phyloP scores from a whole-genome alignment of 192 early-diverging fungal genomes.

The Coemansia nantahalensis region DNA sequence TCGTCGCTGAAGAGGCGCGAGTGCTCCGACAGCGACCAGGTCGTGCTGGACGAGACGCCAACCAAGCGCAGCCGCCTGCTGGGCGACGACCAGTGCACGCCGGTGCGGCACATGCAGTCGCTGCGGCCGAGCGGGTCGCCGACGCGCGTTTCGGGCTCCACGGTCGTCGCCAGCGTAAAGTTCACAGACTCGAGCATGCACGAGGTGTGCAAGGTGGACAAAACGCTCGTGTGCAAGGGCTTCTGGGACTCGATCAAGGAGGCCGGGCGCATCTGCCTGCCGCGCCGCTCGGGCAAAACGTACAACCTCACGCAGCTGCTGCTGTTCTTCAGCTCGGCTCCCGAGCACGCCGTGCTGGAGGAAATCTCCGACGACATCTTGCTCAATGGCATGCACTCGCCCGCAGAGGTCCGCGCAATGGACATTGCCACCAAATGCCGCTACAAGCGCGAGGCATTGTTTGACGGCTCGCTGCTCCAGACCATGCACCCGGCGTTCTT shows the following conservation, averaged over 20 bases:
- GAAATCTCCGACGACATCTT: conserved; percentile 15
- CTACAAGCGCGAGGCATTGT: conserved; percentile 31
- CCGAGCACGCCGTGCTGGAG: conserved; percentile 8
- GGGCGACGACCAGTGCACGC: conserved; percentile 6
- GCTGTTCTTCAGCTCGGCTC: conserved; percentile 33
- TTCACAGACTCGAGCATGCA: conserved; percentile 17
- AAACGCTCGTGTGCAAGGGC: conserved; percentile 39
- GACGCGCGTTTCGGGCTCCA: conserved; percentile 30
- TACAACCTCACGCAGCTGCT: conserved; percentile 47
- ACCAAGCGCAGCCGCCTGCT: no score
- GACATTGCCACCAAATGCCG: conserved; percentile 22
- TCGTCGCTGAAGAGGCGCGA: no score
- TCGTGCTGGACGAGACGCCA: no score
- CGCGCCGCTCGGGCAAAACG: conserved; percentile 39
- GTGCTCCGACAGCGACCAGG: no score
- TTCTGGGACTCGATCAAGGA: conserved; percentile 34
- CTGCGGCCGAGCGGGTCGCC: conserved; percentile 41
- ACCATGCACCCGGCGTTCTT: conserved; percentile 28
- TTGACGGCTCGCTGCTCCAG: conserved; percentile 22
- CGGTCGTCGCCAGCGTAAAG: conserved; percentile 16
- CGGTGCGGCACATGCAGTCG: conserved; percentile 22
- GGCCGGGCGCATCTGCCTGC: conserved; percentile 35
- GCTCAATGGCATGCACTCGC: background rate
- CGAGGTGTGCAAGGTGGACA: conserved; percentile 38
- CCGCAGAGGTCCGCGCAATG: conserved; percentile 2